Conservation (phyloP, 2,329 filamentous ascomycete genomes). For the Thermochaetoides dissita region DNA sequence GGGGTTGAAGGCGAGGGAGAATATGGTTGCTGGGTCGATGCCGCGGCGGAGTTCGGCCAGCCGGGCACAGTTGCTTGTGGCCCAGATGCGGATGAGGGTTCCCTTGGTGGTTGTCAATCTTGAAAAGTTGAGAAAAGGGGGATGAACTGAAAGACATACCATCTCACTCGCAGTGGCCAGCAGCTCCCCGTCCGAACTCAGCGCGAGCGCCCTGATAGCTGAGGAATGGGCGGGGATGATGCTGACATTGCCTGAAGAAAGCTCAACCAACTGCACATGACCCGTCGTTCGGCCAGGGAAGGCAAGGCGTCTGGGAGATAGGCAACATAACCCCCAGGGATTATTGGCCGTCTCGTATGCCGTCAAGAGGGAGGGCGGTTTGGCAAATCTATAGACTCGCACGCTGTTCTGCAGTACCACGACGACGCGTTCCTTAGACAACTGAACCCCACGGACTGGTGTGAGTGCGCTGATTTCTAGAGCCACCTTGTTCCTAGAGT, state of each 20-base stretch:
- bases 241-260: conserved; percentile 67
- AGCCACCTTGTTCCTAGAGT: conserved; percentile 56
- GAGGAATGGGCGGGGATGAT: conserved; percentile 86
- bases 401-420: conserved; percentile 73
- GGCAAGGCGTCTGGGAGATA: conserved; percentile 59
- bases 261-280: conserved; percentile 76
- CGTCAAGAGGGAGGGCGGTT: conserved; percentile 53
- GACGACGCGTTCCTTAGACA: conserved; percentile 63
- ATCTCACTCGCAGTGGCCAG: conserved; percentile 84
- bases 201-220: conserved; percentile 59
- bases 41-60: conserved; percentile 77
- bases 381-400: conserved; percentile 66
- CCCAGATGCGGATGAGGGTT: conserved; percentile 76
- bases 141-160: conserved; percentile 22
- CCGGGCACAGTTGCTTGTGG: conserved; percentile 64
- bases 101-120: conserved; percentile 29
- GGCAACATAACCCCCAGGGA: conserved; percentile 61
- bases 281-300: conserved; percentile 80
- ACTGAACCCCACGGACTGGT: conserved; percentile 63
- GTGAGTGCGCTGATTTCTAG: conserved; percentile 72
- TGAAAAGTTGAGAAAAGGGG: not conserved
- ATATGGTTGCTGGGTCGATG: conserved; percentile 76
- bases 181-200: conserved; percentile 68
- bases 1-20: conserved; percentile 77
- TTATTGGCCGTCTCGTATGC: conserved; percentile 82